Conservation (phyloP, 345 rosid genomes). For the Rhodamnia argentea region DNA sequence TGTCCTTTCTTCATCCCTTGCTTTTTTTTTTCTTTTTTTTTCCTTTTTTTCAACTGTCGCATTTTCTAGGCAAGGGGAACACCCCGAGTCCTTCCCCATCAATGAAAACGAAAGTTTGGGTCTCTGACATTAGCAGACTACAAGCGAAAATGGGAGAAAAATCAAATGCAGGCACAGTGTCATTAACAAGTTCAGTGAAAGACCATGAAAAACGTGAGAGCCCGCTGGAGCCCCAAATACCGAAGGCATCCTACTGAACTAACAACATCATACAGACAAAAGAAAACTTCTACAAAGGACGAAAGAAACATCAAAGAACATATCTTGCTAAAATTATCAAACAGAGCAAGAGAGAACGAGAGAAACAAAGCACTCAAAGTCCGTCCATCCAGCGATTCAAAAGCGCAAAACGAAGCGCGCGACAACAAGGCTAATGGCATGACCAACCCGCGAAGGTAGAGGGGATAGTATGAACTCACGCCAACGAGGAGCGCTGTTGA, state of each 20-base stretch:
- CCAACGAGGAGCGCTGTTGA: slow-evolving; percentile 79
- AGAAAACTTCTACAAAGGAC: neutral
- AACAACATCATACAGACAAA: neutral
- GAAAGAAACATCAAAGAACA: neutral
- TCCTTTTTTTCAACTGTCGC: neutral
- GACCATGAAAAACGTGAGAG: neutral
- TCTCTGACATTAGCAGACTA: neutral
- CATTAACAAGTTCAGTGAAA: neutral
- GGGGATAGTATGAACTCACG: slow-evolving; percentile 20
- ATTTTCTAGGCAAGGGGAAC: neutral
- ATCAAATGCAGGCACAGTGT: neutral
- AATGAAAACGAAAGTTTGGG: neutral
- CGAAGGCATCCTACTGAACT: neutral
- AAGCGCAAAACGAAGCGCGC: neutral
- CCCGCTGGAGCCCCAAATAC: neutral
- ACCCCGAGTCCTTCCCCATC: neutral
- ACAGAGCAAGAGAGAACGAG: neutral
- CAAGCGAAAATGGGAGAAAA: neutral
- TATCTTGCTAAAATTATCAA: neutral
- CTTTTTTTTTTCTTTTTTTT: neutral
- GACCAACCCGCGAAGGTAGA: neutral
- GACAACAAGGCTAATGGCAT: neutral
- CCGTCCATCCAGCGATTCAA: neutral
- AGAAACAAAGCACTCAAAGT: neutral
- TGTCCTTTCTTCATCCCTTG: neutral